Evolutionary conservation across 768 basidiomycete genomes (phyloP).

Genomic region (Xerocomellus amylosporus): DNA sequence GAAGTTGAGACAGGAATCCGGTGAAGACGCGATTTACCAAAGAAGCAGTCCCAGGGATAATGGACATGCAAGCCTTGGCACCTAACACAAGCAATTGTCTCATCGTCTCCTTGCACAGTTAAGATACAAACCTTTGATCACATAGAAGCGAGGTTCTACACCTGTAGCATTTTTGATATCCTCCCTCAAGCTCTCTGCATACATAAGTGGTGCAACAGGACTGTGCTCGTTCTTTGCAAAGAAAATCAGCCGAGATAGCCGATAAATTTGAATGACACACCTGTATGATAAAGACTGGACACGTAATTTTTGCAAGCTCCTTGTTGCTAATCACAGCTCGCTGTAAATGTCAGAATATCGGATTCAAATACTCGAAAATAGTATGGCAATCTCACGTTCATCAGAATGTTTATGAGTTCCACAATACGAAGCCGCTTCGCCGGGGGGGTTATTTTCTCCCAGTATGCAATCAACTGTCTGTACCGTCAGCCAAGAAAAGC

Average conservation of each 20-base stretch:
- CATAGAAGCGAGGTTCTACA: conserved; percentile 50
- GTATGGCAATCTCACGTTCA: conserved; percentile 49
- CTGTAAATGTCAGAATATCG: conserved; percentile 33
- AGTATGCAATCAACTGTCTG: conserved; percentile 60
- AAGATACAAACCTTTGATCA: conserved; percentile 53
- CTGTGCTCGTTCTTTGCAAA: conserved; percentile 56
- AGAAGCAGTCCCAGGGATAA: conserved; percentile 54
- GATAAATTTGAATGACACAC: conserved; percentile 33
- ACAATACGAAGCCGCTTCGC: conserved; percentile 48
- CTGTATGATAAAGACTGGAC: conserved; percentile 69
- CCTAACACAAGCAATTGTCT: conserved; percentile 36
- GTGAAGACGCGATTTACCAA: conserved; percentile 61
- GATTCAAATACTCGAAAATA: background rate
- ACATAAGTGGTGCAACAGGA: conserved; percentile 48
- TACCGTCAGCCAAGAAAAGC: conserved; percentile 8
- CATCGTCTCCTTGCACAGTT: background rate
- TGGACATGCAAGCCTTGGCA: conserved; percentile 51
- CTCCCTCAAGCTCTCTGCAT: conserved; percentile 53
- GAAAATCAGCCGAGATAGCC: conserved; percentile 1
- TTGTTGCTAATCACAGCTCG: conserved; percentile 50
- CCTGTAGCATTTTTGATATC: conserved; percentile 47
- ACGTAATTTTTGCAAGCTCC: conserved; percentile 50
- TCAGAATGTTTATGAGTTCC: conserved; percentile 52
- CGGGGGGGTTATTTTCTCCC: conserved; percentile 58
- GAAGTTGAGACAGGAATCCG: conserved; percentile 59